Conservation (phyloP, 2,329 filamentous ascomycete species). For the Tetracladium maxilliforme region DNA sequence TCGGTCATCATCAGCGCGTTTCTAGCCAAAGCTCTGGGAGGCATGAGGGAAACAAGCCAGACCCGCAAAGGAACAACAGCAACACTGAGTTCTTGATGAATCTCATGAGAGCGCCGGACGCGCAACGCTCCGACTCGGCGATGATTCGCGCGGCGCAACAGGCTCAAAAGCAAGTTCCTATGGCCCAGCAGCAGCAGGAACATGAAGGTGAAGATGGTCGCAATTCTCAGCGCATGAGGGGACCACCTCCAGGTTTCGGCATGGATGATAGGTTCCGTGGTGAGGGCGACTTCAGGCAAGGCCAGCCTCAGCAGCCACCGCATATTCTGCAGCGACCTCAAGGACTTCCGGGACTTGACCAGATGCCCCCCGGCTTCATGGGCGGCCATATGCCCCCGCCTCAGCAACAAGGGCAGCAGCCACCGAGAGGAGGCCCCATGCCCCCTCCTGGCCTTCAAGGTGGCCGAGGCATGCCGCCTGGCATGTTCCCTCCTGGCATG, state of each 20-base stretch:
- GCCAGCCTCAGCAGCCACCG: constrained; percentile 36
- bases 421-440: no score
- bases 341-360: constrained; percentile 43
- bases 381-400: constrained; percentile 26
- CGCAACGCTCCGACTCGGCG: constrained; percentile 33
- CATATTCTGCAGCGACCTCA: constrained; percentile 52
- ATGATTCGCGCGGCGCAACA: constrained; percentile 13
- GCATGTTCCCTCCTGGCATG: constrained; percentile 20
- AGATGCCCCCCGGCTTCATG: constrained; percentile 38
- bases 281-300: constrained; percentile 28
- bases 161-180: constrained; percentile 34
- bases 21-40: constrained; percentile 33
- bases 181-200: constrained; percentile 18
- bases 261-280: not conserved
- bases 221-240: no score
- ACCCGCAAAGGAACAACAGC: constrained; percentile 35
- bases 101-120: no score
- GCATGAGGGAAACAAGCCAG: no score
- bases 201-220: constrained; percentile 11
- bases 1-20: constrained; percentile 40
- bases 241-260: no score
- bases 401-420: constrained; percentile 13
- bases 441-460: constrained; percentile 42
- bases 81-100: constrained; percentile 79
- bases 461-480: no score